Conservation (phyloP, 495 filamentous ascomycete species). For the Endocarpon pusillum region DNA sequence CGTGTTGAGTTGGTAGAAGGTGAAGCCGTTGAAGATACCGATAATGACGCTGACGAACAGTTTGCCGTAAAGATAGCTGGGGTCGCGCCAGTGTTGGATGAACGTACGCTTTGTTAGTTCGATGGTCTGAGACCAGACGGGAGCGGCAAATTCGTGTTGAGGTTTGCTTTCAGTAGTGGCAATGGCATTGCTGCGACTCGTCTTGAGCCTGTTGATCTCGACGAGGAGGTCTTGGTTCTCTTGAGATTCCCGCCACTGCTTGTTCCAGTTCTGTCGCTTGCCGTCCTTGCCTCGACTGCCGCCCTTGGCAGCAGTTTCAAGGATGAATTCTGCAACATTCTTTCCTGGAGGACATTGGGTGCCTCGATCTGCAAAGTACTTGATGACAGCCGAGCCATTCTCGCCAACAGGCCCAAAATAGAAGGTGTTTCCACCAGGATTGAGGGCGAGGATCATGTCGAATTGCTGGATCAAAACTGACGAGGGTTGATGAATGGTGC, state of each 20-base stretch:
- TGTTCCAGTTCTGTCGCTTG: conserved; percentile 45
- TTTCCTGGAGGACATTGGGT: conserved; percentile 41
- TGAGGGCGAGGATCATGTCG: conserved; percentile 56
- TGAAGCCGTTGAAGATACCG: conserved; percentile 68
- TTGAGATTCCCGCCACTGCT: conserved; percentile 50
- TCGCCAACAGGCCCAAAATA: conserved; percentile 59
- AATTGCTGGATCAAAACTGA: conserved; percentile 58
- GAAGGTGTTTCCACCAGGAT: conserved; percentile 52
- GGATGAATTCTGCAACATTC: conserved; percentile 76
- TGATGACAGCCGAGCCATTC: conserved; percentile 40
- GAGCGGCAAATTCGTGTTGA: conserved; percentile 46
- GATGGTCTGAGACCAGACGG: conserved; percentile 37
- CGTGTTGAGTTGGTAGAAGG: conserved; percentile 64
- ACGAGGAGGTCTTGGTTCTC: conserved; percentile 31
- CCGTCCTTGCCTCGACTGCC: conserved; percentile 29
- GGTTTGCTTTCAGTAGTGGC: conserved; percentile 19
- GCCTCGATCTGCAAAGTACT: conserved; percentile 49
- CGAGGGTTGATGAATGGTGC: conserved; percentile 69
- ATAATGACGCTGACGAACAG: conserved; percentile 52
- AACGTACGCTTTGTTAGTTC: conserved; percentile 50
- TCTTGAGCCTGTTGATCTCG: conserved; percentile 43
- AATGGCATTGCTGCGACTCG: conserved; percentile 34
- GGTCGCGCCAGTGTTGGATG: conserved; percentile 51
- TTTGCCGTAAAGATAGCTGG: conserved; percentile 60
- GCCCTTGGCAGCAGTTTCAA: conserved; percentile 59